Evolutionary conservation across 306 rosid species (phyloP).

Genomic region (Fragaria iinumae): DNA sequence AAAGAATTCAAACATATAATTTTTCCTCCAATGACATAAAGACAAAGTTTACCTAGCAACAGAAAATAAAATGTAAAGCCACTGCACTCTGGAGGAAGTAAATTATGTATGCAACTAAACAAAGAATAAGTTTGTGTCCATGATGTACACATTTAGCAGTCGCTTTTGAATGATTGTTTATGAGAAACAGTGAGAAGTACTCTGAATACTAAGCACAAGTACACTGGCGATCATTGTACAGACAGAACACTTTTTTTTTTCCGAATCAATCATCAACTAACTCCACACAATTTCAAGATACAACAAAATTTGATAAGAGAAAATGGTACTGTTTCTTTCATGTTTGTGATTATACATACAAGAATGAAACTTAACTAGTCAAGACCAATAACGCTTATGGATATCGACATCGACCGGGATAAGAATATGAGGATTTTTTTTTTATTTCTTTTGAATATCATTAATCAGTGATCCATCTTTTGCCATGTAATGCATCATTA

Average conservation of each 20-base stretch:
- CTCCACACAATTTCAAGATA: not conserved
- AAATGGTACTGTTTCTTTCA: not conserved
- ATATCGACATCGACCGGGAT: not conserved
- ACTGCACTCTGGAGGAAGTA: not conserved
- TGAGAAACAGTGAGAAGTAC: not conserved
- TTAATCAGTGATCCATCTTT: not conserved
- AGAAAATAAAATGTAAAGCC: not conserved
- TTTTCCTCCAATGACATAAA: not conserved
- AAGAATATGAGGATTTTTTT: not conserved
- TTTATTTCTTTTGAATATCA: not conserved
- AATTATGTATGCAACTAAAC: not conserved
- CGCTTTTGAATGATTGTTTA: not conserved
- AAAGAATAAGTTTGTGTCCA: not conserved
- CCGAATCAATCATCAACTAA: not conserved
- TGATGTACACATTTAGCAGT: not conserved
- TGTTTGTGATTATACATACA: not conserved
- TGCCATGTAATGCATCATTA: not conserved
- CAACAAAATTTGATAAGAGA: not conserved
- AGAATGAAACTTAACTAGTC: not conserved
- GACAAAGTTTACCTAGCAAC: not conserved
- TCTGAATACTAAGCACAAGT: not conserved
- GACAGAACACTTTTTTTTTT: not conserved
- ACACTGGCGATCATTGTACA: not conserved
- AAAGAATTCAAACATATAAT: conserved; percentile 1
- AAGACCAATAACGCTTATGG: not conserved